phyloP scores from a whole-genome alignment of 192 early-diverging fungal genomes.

The Allomyces javanicus region DNA sequence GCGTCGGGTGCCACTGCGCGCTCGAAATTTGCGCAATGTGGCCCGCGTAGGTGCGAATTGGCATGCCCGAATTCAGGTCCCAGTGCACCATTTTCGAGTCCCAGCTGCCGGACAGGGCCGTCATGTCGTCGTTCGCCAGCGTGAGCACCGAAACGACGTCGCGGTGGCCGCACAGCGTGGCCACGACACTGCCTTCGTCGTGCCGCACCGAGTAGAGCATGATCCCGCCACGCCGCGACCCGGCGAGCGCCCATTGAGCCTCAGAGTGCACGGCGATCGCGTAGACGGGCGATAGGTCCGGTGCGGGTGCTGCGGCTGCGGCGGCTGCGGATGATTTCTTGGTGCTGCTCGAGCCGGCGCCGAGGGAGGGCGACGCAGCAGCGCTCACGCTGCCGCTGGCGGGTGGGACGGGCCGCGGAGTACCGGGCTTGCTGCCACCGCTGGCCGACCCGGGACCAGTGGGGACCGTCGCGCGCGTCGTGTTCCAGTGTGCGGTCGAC shows the following conservation, averaged over 20 bases:
- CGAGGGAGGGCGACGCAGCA: no score
- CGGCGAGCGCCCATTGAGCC: constrained; percentile 64
- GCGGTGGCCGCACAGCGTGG: background rate
- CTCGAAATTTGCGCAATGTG: constrained; percentile 18
- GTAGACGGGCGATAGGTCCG: constrained; percentile 63
- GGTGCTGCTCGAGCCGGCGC: no score
- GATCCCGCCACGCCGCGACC: constrained; percentile 57
- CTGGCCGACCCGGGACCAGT: no score
- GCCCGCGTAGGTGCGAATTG: constrained; percentile 46
- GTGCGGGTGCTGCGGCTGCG: no score
- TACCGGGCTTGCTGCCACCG: no score
- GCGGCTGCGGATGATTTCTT: no score
- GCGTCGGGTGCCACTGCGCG: background rate
- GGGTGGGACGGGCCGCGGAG: no score
- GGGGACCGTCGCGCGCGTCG: no score
- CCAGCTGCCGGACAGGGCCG: background rate
- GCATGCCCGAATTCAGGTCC: constrained; percentile 64
- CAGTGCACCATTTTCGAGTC: constrained; percentile 15
- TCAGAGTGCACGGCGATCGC: constrained; percentile 85
- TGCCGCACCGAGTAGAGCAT: constrained; percentile 75
- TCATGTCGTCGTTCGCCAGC: background rate
- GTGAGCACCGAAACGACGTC: constrained; percentile 9
- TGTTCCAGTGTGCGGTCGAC: background rate
- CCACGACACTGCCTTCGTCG: constrained; percentile 58
- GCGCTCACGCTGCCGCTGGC: no score